Conservation (phyloP, 257 asterid genomes). For the Avicennia marina region DNA sequence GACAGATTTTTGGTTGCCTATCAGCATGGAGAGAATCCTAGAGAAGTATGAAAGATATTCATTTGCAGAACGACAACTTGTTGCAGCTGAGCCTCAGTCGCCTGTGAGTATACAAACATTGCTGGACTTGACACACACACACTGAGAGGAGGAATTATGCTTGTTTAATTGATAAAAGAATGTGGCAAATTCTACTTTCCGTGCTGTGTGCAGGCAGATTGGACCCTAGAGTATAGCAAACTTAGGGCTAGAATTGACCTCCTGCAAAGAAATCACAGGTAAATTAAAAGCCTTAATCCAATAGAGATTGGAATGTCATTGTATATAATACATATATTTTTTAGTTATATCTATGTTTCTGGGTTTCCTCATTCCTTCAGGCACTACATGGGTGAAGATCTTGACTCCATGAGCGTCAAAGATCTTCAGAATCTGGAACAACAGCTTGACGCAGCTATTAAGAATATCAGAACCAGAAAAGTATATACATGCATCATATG, state of each 20-base stretch:
- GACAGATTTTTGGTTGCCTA: background rate
- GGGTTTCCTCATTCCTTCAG: conserved; percentile 17
- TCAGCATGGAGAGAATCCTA: conserved; percentile 87
- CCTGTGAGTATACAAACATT: conserved; percentile 32
- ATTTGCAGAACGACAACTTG: conserved; percentile 68
- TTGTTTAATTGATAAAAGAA: background rate
- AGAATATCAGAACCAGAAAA: conserved; percentile 50
- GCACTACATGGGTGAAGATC: conserved; percentile 60
- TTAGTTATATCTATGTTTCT: no score
- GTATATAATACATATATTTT: background rate
- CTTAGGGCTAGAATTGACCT: conserved; percentile 62
- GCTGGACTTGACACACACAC: background rate
- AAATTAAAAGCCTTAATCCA: background rate
- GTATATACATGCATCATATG: conserved; percentile 17
- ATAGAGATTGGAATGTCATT: no score
- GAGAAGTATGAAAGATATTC: conserved; percentile 89
- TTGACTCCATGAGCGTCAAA: conserved; percentile 43
- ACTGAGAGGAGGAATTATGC: no score
- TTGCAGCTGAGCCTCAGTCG: conserved; percentile 44
- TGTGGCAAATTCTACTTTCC: no score
- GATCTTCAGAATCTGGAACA: conserved; percentile 56
- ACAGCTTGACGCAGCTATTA: conserved; percentile 47
- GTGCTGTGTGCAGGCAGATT: conserved; percentile 33
- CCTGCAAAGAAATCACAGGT: conserved; percentile 53
- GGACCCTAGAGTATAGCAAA: conserved; percentile 57